phyloP scores from a whole-genome alignment of 1,284 basidiomycete species.

The Papiliotrema fonsecae region DNA sequence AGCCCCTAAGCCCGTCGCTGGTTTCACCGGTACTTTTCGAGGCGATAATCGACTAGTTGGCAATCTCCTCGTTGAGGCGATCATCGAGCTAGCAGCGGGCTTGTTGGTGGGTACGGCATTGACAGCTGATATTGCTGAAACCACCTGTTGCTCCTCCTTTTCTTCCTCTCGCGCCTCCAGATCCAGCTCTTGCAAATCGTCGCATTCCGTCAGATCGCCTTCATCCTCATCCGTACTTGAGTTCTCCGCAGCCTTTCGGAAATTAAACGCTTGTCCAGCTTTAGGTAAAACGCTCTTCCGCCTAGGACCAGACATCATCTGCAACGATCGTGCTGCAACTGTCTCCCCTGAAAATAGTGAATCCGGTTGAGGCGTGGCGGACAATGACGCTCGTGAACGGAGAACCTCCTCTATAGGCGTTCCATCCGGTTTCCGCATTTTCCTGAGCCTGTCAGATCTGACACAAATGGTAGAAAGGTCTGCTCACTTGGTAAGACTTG shows the following conservation, averaged over 20 bases:
- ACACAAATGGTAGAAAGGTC: constrained; percentile 1
- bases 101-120: not conserved
- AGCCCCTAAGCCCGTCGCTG: not conserved
- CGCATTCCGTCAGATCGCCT: not conserved
- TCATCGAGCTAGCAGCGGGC: not conserved
- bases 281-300: constrained; percentile 3
- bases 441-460: constrained; percentile 51
- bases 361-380: too few relatives aligned
- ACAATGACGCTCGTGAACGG: not conserved
- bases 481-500: constrained; percentile 79
- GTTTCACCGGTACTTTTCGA: not conserved
- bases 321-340: too few relatives aligned
- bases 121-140: not conserved
- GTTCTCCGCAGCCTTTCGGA: too few relatives aligned
- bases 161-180: not conserved
- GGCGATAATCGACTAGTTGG: not conserved
- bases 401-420: constrained; percentile 19
- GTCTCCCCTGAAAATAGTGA: too few relatives aligned
- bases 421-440: constrained; percentile 80
- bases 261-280: too few relatives aligned
- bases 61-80: not conserved
- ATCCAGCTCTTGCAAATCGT: not conserved
- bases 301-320: not conserved
- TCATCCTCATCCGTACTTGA: not conserved
- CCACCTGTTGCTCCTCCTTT: not conserved